Evolutionary conservation across 345 rosid species (phyloP).

Genomic region (Boechera stricta): DNA sequence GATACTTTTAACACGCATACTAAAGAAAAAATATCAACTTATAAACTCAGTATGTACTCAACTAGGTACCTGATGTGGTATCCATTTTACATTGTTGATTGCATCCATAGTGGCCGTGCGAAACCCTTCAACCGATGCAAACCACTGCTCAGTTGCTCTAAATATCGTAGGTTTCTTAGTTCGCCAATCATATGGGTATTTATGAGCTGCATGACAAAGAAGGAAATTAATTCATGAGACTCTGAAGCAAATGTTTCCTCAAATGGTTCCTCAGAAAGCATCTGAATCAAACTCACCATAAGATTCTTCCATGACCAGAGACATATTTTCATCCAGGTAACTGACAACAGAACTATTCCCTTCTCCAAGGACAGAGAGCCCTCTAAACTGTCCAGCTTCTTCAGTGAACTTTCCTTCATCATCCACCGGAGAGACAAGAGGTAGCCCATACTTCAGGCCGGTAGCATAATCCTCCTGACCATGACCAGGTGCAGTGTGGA

Average conservation of each 20-base stretch:
- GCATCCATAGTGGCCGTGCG: conserved; percentile 84
- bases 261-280: conserved; percentile 21
- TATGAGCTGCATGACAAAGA: conserved; percentile 67
- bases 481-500: conserved; percentile 99
- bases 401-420: conserved; percentile 93
- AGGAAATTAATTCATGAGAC: conserved; percentile 22
- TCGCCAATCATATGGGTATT: conserved; percentile 98
- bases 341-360: conserved; percentile 85
- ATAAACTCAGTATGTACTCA: conserved; percentile 26
- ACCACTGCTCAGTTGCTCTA: conserved; percentile 99
- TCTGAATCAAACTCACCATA: conserved; percentile 61
- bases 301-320: conserved; percentile 82
- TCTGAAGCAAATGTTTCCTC: neutral
- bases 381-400: conserved; percentile 85
- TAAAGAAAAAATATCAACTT: neutral
- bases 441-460: conserved; percentile 84
- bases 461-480: conserved; percentile 96
- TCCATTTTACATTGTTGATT: conserved; percentile 81
- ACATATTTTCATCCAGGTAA: conserved; percentile 72
- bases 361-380: conserved; percentile 93
- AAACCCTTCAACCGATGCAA: conserved; percentile 97
- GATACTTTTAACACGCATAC: neutral
- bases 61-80: conserved; percentile 83
- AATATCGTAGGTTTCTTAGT: conserved; percentile 92
- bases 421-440: conserved; percentile 81